These are phyloP conservation scores for Xylariomycetidae sp. DNA, from an alignment of 2,329 filamentous ascomycete species.

Conservation along the genomic window DNA sequence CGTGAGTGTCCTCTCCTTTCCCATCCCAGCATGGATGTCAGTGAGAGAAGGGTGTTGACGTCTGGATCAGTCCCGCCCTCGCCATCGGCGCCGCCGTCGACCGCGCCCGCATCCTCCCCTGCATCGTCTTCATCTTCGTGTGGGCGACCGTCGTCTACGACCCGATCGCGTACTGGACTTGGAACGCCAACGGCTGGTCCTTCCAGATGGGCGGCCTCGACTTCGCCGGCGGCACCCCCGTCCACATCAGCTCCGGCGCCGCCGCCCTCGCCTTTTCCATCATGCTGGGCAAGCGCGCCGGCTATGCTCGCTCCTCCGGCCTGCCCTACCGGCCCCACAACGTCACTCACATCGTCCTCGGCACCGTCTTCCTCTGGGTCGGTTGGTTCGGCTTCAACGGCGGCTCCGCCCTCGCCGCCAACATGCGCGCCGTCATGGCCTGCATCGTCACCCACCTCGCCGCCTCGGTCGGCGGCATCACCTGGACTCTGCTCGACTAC, in stretches of 20 bases:
- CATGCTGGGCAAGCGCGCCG: slow-evolving; percentile 64
- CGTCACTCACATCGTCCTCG: slow-evolving; percentile 66
- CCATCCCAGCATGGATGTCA: not conserved
- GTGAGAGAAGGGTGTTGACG: not conserved
- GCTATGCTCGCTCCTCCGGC: slow-evolving; percentile 54
- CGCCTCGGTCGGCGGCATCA: slow-evolving; percentile 73
- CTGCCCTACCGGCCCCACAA: slow-evolving; percentile 67
- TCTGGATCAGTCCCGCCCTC: slow-evolving; percentile 41
- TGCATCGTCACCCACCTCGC: slow-evolving; percentile 83
- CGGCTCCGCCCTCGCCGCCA: slow-evolving; percentile 72
- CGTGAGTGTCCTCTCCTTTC: slow-evolving; percentile 48
- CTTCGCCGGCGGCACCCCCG: slow-evolving; percentile 69
- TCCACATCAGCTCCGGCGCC: slow-evolving; percentile 68
- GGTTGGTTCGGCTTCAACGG: slow-evolving; percentile 98
- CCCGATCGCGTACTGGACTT: slow-evolving; percentile 71
- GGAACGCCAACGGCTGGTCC: slow-evolving; percentile 69
- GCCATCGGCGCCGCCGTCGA: slow-evolving; percentile 56
- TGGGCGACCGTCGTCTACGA: slow-evolving; percentile 69
- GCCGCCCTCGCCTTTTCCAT: slow-evolving; percentile 67
- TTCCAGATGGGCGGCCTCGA: slow-evolving; percentile 63
- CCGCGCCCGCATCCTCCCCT: slow-evolving; percentile 55
- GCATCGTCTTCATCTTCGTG: slow-evolving; percentile 61
- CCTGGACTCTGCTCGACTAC: slow-evolving; percentile 83
- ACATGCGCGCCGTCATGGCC: slow-evolving; percentile 84
- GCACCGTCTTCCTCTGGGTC: slow-evolving; percentile 77